Evolutionary conservation across 2,329 filamentous ascomycete species (phyloP).

Genomic region (Geosmithia morbida): DNA sequence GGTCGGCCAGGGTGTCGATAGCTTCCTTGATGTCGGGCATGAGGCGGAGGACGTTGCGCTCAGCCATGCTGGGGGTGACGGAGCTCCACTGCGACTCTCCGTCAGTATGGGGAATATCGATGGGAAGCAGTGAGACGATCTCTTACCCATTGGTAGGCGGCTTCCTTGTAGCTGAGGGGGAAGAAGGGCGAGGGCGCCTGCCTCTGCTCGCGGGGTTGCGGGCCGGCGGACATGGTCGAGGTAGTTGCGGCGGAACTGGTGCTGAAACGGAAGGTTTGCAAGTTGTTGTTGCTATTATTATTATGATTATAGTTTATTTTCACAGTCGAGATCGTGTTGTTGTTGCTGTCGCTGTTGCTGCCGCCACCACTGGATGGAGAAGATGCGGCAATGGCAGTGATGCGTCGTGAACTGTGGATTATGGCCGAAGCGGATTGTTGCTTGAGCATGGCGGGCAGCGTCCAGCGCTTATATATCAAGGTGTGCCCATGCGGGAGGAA

Average conservation of each 20-base stretch:
- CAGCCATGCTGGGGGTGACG: slow-evolving; percentile 68
- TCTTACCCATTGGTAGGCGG: slow-evolving; percentile 72
- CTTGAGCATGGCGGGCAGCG: slow-evolving; percentile 27
- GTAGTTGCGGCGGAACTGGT: slow-evolving; percentile 4
- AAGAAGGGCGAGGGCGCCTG: slow-evolving; percentile 40
- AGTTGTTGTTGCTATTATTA: neutral
- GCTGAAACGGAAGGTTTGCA: slow-evolving; percentile 17
- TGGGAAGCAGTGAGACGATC: no score
- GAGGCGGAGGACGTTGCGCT: slow-evolving; percentile 75
- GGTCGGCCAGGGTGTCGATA: slow-evolving; percentile 46
- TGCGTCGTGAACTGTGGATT: slow-evolving; percentile 22
- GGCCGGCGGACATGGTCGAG: slow-evolving; percentile 7
- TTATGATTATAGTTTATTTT: no score
- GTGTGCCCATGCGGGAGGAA: neutral
- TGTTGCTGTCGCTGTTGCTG: neutral
- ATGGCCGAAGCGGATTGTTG: slow-evolving; percentile 22
- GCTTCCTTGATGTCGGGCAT: slow-evolving; percentile 72
- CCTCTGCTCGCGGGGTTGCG: slow-evolving; percentile 10
- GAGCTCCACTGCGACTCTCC: slow-evolving; percentile 57
- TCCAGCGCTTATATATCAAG: neutral
- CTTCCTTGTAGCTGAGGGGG: slow-evolving; percentile 82
- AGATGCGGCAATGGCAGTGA: slow-evolving; percentile 16
- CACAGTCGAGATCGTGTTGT: neutral
- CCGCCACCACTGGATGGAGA: neutral
- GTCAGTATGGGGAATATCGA: neutral